Evolutionary conservation across 2,329 filamentous ascomycete genomes (phyloP).

Genomic region (Nemania sp.): DNA sequence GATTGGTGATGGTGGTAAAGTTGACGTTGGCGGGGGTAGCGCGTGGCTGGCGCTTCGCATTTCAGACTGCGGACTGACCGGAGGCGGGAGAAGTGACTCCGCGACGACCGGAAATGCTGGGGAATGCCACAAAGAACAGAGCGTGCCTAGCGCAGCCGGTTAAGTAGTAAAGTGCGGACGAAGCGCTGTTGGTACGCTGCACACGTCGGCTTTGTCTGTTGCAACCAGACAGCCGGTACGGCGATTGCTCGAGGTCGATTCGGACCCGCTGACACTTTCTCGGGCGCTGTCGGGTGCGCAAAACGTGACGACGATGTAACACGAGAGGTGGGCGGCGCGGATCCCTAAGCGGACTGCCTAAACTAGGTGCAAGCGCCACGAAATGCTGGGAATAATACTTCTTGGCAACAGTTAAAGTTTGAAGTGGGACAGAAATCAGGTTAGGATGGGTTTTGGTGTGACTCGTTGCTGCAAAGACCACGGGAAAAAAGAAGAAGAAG

Average conservation of each 20-base stretch:
- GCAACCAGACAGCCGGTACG: slow-evolving; percentile 12
- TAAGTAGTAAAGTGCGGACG: no score
- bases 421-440: no score
- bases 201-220: slow-evolving; percentile 15
- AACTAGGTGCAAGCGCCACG: not conserved
- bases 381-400: slow-evolving; percentile 1
- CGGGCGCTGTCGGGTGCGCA: not conserved
- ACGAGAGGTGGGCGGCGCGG: no score
- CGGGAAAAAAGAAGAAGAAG: no score
- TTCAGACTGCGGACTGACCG: slow-evolving; percentile 26
- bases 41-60: slow-evolving; percentile 25
- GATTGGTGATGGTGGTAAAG: slow-evolving; percentile 27
- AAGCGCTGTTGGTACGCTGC: slow-evolving; percentile 10
- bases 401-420: no score
- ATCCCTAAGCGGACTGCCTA: no score
- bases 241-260: not conserved
- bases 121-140: slow-evolving; percentile 17
- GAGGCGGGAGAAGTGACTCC: slow-evolving; percentile 9
- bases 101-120: not conserved
- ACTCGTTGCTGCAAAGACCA: no score
- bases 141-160: not conserved
- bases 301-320: not conserved
- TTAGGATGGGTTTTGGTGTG: no score
- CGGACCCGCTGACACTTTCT: not conserved
- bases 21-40: slow-evolving; percentile 24